phyloP scores from a whole-genome alignment of 2,329 filamentous ascomycete species.

The Fusarium poae region DNA sequence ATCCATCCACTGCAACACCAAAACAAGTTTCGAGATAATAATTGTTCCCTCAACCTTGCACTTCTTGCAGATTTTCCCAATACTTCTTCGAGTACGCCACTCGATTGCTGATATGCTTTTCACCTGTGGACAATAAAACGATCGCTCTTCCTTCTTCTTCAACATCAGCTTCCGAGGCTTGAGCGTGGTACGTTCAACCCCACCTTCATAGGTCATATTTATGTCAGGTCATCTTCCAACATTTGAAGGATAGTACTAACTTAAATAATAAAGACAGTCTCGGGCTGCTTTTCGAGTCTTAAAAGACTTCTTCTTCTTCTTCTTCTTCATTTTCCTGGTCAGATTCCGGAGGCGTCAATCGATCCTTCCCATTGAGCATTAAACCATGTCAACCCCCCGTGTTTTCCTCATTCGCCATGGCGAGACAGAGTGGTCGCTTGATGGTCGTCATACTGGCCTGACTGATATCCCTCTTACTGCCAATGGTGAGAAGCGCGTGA shows the following conservation, averaged over 20 bases:
- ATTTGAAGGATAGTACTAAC: constrained; percentile 3
- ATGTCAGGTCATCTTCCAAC: constrained; percentile 32
- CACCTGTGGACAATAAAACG: not conserved
- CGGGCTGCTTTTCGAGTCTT: not conserved
- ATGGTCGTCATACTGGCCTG: constrained; percentile 84
- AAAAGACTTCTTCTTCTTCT: not conserved
- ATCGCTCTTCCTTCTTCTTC: not conserved
- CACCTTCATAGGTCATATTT: constrained; percentile 13
- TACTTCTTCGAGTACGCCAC: not conserved
- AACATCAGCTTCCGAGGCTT: not conserved
- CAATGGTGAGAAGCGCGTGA: constrained; percentile 82
- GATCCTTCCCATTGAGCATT: constrained; percentile 1
- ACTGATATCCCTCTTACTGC: constrained; percentile 89
- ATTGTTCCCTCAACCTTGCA: not conserved
- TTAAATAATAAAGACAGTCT: not conserved
- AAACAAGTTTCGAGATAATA: constrained; percentile 25
- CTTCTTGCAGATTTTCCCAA: not conserved
- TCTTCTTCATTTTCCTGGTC: not conserved
- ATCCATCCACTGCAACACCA: constrained; percentile 38
- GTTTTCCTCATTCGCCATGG: constrained; percentile 90
- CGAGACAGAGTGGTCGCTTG: constrained; percentile 95
- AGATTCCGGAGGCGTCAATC: not conserved
- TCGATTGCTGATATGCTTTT: not conserved
- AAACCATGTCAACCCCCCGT: constrained; percentile 67
- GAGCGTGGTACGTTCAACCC: constrained; percentile 18